A percentile compares a stretch with the other conserved stretches of the same genome.
These are phyloP conservation scores for Penicillium brevicompactum DNA, from an alignment of 2,329 filamentous ascomycete species.

Conservation along the genomic window DNA sequence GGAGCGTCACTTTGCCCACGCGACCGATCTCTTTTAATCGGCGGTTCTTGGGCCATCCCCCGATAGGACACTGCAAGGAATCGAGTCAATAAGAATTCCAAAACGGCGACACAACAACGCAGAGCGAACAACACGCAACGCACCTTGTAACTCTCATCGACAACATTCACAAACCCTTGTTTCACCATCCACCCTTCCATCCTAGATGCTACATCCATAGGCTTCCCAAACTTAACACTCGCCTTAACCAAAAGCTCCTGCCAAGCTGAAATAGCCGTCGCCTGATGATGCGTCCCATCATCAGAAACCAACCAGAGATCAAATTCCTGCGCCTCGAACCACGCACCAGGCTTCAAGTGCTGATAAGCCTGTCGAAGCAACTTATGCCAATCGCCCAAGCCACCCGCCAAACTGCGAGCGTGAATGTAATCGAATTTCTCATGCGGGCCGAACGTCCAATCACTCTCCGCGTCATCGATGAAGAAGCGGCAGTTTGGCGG, in stretches of 20 bases:
- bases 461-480: constrained; percentile 47
- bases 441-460: constrained; percentile 42
- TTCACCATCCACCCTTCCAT: constrained; percentile 31
- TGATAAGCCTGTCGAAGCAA: constrained; percentile 34
- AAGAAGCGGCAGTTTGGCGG: constrained; percentile 55
- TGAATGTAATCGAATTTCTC: constrained; percentile 45
- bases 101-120: not conserved
- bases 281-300: constrained; percentile 33
- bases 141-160: constrained; percentile 40
- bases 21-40: constrained; percentile 39
- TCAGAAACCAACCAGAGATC: constrained; percentile 32
- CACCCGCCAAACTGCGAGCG: constrained; percentile 38
- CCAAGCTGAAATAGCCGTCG: constrained; percentile 31
- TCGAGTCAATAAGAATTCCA: constrained; percentile 2
- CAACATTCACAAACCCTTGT: constrained; percentile 36
- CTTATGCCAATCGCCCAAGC: constrained; percentile 38
- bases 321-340: constrained; percentile 41
- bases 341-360: constrained; percentile 39
- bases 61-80: constrained; percentile 32
- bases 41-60: constrained; percentile 37
- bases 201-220: constrained; percentile 35
- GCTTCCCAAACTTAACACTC: constrained; percentile 37
- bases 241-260: constrained; percentile 31
- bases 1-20: constrained; percentile 31
- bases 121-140: not conserved